Percentiles rank a stretch among this genome's conserved stretches.
Evolutionary conservation across 306 rosid species (phyloP).

Genomic region (Vigna reflexopilosa): DNA sequence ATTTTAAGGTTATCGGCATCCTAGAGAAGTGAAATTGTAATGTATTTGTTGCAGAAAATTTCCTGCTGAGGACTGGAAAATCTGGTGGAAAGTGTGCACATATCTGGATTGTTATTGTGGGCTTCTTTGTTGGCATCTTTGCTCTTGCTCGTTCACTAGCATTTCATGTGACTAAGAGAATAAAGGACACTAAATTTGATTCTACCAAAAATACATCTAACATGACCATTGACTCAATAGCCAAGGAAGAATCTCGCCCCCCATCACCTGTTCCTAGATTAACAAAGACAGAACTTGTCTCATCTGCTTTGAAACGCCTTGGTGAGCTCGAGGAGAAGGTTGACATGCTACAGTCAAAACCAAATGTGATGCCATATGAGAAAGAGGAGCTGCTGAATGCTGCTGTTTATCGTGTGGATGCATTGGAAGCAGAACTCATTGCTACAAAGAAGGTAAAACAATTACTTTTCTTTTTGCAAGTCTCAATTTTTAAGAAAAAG

Average conservation of each 20-base stretch:
- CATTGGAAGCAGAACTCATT: conserved; percentile 87
- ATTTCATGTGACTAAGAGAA: conserved; percentile 47
- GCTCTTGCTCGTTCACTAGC: conserved; percentile 52
- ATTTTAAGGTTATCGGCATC: conserved; percentile 12
- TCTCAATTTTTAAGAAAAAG: conserved; percentile 9
- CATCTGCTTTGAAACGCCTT: conserved; percentile 69
- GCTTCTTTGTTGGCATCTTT: conserved; percentile 63
- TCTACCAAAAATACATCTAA: conserved; percentile 44
- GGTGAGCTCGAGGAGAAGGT: conserved; percentile 81
- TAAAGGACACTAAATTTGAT: conserved; percentile 39
- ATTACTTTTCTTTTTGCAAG: conserved; percentile 3
- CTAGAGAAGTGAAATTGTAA: conserved; percentile 31
- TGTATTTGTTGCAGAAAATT: conserved; percentile 59
- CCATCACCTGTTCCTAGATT: conserved; percentile 66
- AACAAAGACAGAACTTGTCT: conserved; percentile 49
- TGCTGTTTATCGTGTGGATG: conserved; percentile 90
- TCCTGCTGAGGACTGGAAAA: conserved; percentile 41
- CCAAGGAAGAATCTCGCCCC: conserved; percentile 60
- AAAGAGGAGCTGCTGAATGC: conserved; percentile 90
- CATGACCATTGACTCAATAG: conserved; percentile 41
- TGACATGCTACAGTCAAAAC: conserved; percentile 70
- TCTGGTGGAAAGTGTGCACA: conserved; percentile 46
- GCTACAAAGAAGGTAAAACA: conserved; percentile 74
- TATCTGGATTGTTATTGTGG: conserved; percentile 59
- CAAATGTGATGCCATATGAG: conserved; percentile 81